These are phyloP conservation scores for Saccharata proteae DNA, from an alignment of 2,329 filamentous ascomycete species.

Conservation along the genomic window DNA sequence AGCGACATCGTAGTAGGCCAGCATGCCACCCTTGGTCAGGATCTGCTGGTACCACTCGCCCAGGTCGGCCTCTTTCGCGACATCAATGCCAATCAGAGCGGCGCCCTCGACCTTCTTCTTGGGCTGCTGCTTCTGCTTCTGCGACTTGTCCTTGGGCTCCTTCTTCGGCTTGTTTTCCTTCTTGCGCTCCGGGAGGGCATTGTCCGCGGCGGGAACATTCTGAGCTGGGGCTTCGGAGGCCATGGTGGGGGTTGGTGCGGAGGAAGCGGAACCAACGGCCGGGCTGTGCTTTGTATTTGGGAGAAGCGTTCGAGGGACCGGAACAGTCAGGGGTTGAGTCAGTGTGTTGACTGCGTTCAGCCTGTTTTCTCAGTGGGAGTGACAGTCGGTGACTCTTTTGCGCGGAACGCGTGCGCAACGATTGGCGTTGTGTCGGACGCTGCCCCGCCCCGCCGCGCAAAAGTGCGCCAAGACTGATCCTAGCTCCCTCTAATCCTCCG, in stretches of 20 bases:
- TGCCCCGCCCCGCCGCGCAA: no score
- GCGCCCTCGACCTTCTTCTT: slow-evolving; percentile 46
- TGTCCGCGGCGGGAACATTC: neutral
- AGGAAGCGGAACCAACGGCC: no score
- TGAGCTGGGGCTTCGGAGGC: slow-evolving; percentile 7
- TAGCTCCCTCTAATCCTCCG: no score
- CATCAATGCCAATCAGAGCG: slow-evolving; percentile 74
- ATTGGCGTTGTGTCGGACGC: no score
- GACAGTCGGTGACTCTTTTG: no score
- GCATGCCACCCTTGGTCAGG: slow-evolving; percentile 90
- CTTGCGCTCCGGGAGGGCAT: slow-evolving; percentile 8
- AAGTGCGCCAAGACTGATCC: no score
- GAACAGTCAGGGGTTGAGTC: no score
- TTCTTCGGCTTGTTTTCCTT: slow-evolving; percentile 10
- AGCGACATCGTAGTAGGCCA: slow-evolving; percentile 97
- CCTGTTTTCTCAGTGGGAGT: no score
- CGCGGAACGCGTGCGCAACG: no score
- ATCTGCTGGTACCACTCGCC: slow-evolving; percentile 96
- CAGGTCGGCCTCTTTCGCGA: slow-evolving; percentile 76
- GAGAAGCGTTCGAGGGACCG: no score
- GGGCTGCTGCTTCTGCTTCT: slow-evolving; percentile 16
- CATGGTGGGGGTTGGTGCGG: slow-evolving; percentile 7
- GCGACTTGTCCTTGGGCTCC: slow-evolving; percentile 10
- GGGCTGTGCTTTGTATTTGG: no score
- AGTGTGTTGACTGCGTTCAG: no score